phyloP scores from a whole-genome alignment of 192 early-diverging fungal species.

The Obelidium mucronatum region DNA sequence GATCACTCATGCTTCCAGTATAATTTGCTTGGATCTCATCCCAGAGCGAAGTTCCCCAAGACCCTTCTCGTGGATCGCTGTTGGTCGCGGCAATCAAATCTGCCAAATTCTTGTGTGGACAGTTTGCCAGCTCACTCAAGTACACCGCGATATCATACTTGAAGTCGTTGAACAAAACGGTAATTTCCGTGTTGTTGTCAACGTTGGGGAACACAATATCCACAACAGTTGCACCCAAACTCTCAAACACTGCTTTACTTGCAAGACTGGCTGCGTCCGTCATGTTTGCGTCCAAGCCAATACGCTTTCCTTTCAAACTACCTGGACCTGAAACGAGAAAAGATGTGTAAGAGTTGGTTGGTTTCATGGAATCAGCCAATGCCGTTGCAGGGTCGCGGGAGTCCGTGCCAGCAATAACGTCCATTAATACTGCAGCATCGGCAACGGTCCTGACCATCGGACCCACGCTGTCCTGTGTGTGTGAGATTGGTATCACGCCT shows the following conservation, averaged over 20 bases:
- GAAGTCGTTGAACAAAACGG: slow-evolving; percentile 21
- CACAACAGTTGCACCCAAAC: background rate
- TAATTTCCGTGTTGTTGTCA: background rate
- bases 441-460: slow-evolving; percentile 32
- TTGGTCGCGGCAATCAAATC: background rate
- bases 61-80: slow-evolving; percentile 1
- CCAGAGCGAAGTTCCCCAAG: background rate
- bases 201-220: slow-evolving; percentile 6
- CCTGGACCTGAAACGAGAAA: background rate
- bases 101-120: background rate
- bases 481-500: slow-evolving; percentile 38
- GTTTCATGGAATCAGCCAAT: background rate
- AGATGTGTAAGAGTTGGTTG: background rate
- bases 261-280: background rate
- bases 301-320: background rate
- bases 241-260: background rate
- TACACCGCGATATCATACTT: slow-evolving; percentile 31
- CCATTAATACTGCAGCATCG: slow-evolving; percentile 43
- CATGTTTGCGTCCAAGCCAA: background rate
- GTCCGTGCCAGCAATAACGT: slow-evolving; percentile 37
- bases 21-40: background rate
- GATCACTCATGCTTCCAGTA: background rate
- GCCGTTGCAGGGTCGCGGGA: slow-evolving; percentile 23
- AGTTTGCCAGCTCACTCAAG: background rate
- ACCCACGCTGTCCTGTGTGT: slow-evolving; percentile 31